phyloP scores from a whole-genome alignment of 2,329 filamentous ascomycete genomes.

The Neopestalotiopsis rosae region DNA sequence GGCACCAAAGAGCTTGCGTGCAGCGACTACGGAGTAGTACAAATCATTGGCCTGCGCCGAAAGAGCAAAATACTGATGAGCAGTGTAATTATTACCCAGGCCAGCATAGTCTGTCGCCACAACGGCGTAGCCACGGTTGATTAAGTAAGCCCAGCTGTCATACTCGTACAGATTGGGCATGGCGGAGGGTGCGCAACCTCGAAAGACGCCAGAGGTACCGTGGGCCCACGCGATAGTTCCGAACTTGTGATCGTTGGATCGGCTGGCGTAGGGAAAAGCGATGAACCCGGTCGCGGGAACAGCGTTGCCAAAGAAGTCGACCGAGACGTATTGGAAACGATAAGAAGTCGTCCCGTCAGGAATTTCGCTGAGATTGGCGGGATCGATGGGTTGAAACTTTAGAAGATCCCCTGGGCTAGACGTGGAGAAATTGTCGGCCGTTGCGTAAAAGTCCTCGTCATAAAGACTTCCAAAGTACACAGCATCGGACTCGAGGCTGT shows the following conservation, averaged over 20 bases:
- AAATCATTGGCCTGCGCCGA: not conserved
- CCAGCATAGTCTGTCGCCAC: not conserved
- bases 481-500: not conserved
- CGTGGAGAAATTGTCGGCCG: not conserved
- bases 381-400: not conserved
- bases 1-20: not conserved
- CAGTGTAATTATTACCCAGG: not conserved
- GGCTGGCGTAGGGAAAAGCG: not conserved
- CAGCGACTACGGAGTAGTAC: not conserved
- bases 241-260: not conserved
- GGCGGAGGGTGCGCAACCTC: not conserved
- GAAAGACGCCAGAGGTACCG: not conserved
- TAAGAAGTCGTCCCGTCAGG: not conserved
- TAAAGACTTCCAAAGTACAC: not conserved
- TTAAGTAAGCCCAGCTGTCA: not conserved
- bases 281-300: not conserved
- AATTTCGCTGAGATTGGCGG: not conserved
- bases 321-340: not conserved
- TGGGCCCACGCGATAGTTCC: not conserved
- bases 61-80: not conserved
- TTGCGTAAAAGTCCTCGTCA: not conserved
- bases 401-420: not conserved
- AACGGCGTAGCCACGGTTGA: not conserved
- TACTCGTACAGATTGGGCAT: not conserved
- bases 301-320: not conserved